Conservation (phyloP, 2,329 filamentous ascomycete genomes). For the Hymenoscyphus infarciens region DNA sequence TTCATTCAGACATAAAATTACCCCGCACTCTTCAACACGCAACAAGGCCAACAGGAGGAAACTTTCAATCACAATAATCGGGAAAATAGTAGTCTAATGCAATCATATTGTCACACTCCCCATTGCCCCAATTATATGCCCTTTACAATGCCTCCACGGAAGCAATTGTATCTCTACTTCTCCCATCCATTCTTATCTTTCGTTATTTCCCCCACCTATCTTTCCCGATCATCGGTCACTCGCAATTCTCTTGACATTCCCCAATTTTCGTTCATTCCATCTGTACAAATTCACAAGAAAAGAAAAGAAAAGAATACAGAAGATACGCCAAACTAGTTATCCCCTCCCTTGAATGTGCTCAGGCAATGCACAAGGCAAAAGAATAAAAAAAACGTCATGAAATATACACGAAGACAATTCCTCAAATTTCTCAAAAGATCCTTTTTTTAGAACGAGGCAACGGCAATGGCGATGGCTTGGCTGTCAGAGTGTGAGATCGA, state of each 20-base stretch:
- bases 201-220: background rate
- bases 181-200: background rate
- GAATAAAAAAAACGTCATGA: background rate
- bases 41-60: too few relatives aligned
- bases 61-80: too few relatives aligned
- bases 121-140: too few relatives aligned
- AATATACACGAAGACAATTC: constrained; percentile 12
- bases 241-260: background rate
- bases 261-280: background rate
- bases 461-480: constrained; percentile 91
- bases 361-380: background rate
- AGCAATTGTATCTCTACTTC: background rate
- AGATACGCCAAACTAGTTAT: constrained; percentile 1
- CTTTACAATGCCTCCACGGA: too few relatives aligned
- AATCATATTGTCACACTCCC: too few relatives aligned
- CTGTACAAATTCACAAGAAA: constrained; percentile 1
- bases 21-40: too few relatives aligned
- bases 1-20: too few relatives aligned
- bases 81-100: too few relatives aligned
- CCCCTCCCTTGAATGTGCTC: background rate
- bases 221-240: background rate
- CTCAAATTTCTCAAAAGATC: constrained; percentile 1
- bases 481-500: constrained; percentile 95
- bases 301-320: background rate
- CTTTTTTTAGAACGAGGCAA: constrained; percentile 64